Evolutionary conservation across 2,329 filamentous ascomycete species (phyloP), one percentile per base, ranked within the genome.

Genomic region (Didymellaceae sp.): DNA sequence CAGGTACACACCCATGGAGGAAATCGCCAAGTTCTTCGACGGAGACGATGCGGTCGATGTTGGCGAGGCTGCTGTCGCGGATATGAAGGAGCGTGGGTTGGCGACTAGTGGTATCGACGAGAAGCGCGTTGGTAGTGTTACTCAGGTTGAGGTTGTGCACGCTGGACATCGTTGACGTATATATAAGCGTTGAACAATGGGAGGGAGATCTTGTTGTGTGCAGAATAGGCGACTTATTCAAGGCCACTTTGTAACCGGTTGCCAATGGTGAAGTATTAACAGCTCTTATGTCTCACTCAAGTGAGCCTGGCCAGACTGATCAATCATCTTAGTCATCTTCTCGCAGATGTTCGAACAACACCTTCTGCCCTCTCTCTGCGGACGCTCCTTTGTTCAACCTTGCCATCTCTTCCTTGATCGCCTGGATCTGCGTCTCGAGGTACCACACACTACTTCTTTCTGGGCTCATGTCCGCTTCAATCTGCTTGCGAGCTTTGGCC

Each of bases 11-110:
- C 26, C 26, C 10, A 28, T 64, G 8, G 55, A 65, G 31, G 61
- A 61, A 21, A 64, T 61, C 38, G 56, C 54, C 1, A 48, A 58
- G 16, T 42, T 64, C 6, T 62, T 61, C 32, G 59, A 65, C 37
- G 56, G 59, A 1, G 41, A 50, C 4, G 32, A 58, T 30, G 57
- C 59, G 14, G 26, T 28, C 10, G 26, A 28, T 28, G 26, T 28
- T 13, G 26, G 26, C n/a, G 26, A 28, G 26, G 26, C 26, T 5
- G 26, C 26, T 8, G 26, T 28, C n/a, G 26, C 26, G 6, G 26
- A 28, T 13, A 28, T 28, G 26, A 28, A 28, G 26, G 26, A 28
- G 26, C 26, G 26, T 13, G 26, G 26, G 11, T 13, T 28, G 11
- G 26, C 26, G 1, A 28, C 26, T 13, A 13, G 10, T 8, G 26